Conservation (phyloP, 345 rosid genomes). For the Aethionema arabicum region DNA sequence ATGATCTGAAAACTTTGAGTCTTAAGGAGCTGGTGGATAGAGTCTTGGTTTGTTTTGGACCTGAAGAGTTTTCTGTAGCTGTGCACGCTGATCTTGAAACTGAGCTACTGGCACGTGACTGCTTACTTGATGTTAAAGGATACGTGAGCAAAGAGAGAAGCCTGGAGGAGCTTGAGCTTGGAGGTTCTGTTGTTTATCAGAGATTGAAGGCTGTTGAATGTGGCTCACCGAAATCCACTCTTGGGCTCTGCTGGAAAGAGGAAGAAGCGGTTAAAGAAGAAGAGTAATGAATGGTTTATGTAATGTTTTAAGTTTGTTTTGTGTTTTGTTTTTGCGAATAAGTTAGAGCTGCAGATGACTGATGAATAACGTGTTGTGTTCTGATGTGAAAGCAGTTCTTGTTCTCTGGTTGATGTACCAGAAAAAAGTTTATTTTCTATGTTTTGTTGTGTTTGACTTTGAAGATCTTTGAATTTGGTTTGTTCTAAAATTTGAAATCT, state of each 20-base stretch:
- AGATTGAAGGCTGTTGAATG: conserved; percentile 38
- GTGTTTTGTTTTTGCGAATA: conserved; percentile 5
- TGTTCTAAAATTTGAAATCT: background rate
- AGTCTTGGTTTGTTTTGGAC: conserved; percentile 62
- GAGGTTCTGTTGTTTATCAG: conserved; percentile 58
- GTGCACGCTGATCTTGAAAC: conserved; percentile 46
- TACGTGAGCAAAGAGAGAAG: conserved; percentile 49
- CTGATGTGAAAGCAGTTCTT: conserved; percentile 12
- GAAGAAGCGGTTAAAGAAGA: conserved; percentile 46
- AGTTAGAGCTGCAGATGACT: background rate
- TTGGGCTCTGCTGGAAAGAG: conserved; percentile 57
- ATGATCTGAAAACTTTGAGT: conserved; percentile 42
- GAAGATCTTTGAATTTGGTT: background rate
- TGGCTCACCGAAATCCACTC: conserved; percentile 54
- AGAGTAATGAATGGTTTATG: conserved; percentile 24
- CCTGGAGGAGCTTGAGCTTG: conserved; percentile 52
- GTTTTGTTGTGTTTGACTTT: conserved; percentile 9
- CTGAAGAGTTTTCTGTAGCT: conserved; percentile 59
- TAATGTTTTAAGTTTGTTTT: background rate
- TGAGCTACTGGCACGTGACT: conserved; percentile 28
- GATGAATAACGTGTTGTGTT: background rate
- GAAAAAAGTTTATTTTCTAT: background rate
- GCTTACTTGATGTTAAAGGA: conserved; percentile 45
- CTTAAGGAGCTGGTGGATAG: conserved; percentile 49
- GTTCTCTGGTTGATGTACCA: background rate